phyloP scores from a whole-genome alignment of 2,329 filamentous ascomycete genomes.

The Alternaria ventricosa region DNA sequence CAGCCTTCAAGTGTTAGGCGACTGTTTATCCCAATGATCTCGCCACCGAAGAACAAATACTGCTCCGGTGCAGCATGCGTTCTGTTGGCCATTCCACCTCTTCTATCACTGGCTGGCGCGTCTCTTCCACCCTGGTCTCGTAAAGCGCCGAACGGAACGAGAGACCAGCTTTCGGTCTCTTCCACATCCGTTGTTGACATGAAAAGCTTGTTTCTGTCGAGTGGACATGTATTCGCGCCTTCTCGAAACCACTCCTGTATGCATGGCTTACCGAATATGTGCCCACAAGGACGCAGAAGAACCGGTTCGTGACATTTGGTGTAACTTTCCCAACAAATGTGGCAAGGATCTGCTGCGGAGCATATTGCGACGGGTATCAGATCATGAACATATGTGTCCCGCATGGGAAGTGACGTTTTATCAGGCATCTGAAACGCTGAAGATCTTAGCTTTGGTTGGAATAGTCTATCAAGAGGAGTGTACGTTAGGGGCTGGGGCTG shows the following conservation, averaged over 20 bases:
- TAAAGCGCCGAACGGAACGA: not conserved
- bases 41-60: not conserved
- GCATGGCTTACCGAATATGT: constrained; percentile 21
- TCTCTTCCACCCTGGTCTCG: not conserved
- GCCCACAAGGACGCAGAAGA: constrained; percentile 13
- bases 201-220: constrained; percentile 5
- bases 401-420: not conserved
- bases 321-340: constrained; percentile 14
- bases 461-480: not conserved
- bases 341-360: constrained; percentile 9
- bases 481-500: not conserved
- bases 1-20: not conserved
- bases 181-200: not conserved
- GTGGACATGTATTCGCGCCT: not conserved
- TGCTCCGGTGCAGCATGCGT: not conserved
- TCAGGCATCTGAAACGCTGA: not conserved
- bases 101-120: not conserved
- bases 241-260: constrained; percentile 6
- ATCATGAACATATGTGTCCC: not conserved
- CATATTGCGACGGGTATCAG: constrained; percentile 1
- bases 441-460: not conserved
- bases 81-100: not conserved
- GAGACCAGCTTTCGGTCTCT: not conserved
- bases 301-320: not conserved
- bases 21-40: constrained; percentile 7